Percentiles rank a stretch among this genome's conserved stretches.
These are phyloP conservation scores for Yamadazyma trypodendri DNA, from an alignment of 1,139 yeast genomes.

Conservation along the genomic window DNA sequence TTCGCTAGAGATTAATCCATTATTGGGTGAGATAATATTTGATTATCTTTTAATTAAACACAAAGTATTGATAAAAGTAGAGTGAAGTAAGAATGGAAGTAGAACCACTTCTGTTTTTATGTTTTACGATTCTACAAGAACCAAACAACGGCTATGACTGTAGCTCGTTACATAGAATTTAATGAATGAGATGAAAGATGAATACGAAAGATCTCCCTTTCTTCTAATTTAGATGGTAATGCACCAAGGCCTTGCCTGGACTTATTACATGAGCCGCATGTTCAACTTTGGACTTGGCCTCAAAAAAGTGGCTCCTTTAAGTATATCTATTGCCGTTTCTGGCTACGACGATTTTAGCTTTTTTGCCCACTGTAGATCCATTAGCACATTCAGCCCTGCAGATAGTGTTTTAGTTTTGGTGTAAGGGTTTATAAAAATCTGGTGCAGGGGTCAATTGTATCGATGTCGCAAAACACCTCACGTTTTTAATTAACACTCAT, in stretches of 20 bases:
- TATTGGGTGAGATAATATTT: conserved; percentile 20
- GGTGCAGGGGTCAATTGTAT: no score
- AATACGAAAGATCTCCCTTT: no score
- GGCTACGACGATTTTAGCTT: background rate
- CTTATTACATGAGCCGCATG: no score
- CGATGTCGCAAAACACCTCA: background rate
- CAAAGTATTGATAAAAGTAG: conserved; percentile 20
- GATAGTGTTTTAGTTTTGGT: no score
- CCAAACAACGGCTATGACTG: background rate
- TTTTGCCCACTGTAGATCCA: no score
- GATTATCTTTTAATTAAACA: conserved; percentile 29
- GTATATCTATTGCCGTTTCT: background rate
- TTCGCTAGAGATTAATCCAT: conserved; percentile 24
- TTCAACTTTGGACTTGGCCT: background rate
- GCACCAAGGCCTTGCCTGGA: no score
- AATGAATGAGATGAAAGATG: no score
- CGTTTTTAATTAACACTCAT: conserved; percentile 1
- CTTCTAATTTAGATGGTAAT: no score
- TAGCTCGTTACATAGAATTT: no score
- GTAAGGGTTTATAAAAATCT: no score
- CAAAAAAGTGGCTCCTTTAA: background rate
- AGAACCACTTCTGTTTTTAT: background rate
- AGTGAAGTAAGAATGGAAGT: background rate
- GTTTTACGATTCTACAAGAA: background rate
- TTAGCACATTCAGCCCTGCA: no score